Evolutionary conservation across 768 basidiomycete genomes (phyloP), one percentile per base, ranked within the genome.

Genomic region (Russula sp.): DNA sequence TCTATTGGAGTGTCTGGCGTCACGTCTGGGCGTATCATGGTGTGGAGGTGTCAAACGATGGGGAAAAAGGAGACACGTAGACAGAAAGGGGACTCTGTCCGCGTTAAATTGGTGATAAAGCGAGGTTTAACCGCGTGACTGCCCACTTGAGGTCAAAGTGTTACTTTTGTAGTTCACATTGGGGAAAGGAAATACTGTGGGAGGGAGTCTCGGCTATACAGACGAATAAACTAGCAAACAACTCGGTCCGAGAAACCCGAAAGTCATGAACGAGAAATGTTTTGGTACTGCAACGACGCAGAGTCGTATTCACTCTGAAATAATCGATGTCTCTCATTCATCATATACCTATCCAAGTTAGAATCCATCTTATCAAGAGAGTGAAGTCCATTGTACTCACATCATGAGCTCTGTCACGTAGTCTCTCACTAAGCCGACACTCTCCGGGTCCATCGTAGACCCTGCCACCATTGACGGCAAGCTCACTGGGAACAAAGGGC

Each of bases 361-460:
- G 58, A 36, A 42, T 30, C 32, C 44, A n/a, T 20, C 11, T 5
- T 22, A 16, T 50, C 28, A 8, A 26, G n/a, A 46, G 40, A 30
- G 20, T 13, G 55, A 46, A 10, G 24, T 16, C 18, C 26, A n/a
- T 14, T 14, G 9, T 28, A 78, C 85, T 62, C 65, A 97, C 94
- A 76, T 75, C 70, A 98, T 80, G 64, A 99, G 78, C 72, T 97
- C 94, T 63, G 90, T 89, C 66, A 92, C 86, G 74, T 98, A 94
- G 69, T 98, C 95, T 66, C 88, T 79, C 16, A 99, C 83, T 8
- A 97, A 79, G 26, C 76, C 77, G 22, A 95, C 87, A 14, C 90
- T 91, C 72, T 96, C 94, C 2, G 85, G 78, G 72, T 99, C 96
- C 80, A 98, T 87, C n/a, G 84, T 86, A 16, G 95, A 94, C 66